Evolutionary conservation across 2,329 filamentous ascomycete genomes (phyloP), one percentile per base, ranked within the genome.

Genomic region (Penicillium rolfsii): DNA sequence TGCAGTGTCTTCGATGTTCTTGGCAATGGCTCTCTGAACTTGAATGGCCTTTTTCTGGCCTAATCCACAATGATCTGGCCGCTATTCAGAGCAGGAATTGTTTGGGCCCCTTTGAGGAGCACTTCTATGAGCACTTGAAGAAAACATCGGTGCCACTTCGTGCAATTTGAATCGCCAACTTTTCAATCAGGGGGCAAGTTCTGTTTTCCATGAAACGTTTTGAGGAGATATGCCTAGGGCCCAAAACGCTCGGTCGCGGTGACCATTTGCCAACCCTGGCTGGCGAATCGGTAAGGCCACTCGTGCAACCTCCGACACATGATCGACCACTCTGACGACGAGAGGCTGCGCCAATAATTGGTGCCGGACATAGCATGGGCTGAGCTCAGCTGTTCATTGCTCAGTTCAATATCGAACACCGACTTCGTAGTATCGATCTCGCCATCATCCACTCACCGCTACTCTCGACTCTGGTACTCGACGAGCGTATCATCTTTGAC

Each of bases 391-490:
- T 45, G 36, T 36, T 38, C 36, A 19, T 24, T 24, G 9, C 2
- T 22, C 8, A n/a, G 3, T n/a, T 11, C 24, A 48, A 6, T 7
- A 28, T 8, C 7, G 14, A 14, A n/a, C 24, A 28, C 8, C 28
- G 2, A 30, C 12, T 30, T 35, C 26, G 55, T 52, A 28, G 81
- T 84, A 60, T 85, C 89, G 61, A 81, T 91, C 12, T 80, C 11
- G n/a, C 90, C 2, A 80, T 93, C 9, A 82, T 91, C 61, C 89
- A 96, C 75, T 91, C 93, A 0, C 88, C 91, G 9, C 84, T 96
- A 14, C 82, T 96, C 64, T 83, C 85, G 59, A 85, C 85, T 3
- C 76, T 96, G 5, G 79, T 94, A 48, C 83, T 94, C 38, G 79
- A 96, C 35, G 93, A 96, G 70, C 91, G 69, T 5, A 56, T 63